Conservation (phyloP, 306 rosid genomes). For the Spatholobus suberectus region DNA sequence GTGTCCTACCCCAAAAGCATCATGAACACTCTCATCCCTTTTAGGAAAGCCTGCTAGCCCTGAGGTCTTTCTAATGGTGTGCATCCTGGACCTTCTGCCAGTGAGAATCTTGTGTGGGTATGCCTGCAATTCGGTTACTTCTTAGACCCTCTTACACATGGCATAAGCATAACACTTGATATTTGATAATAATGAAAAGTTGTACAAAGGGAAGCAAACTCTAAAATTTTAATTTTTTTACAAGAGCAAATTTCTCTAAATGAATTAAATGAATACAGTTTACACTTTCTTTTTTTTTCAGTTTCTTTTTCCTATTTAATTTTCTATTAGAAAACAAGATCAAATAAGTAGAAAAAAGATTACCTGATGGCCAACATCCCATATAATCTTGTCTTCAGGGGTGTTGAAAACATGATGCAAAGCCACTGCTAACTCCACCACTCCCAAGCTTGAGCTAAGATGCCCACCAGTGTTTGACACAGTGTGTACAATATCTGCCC, state of each 20-base stretch:
- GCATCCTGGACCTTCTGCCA: slow-evolving; percentile 90
- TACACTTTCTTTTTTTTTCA: neutral
- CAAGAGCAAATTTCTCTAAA: slow-evolving; percentile 12
- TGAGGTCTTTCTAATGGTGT: slow-evolving; percentile 84
- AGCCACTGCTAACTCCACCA: slow-evolving; percentile 84
- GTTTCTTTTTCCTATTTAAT: neutral
- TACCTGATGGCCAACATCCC: slow-evolving; percentile 99
- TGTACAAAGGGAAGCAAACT: neutral
- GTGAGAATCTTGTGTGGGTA: slow-evolving; percentile 96
- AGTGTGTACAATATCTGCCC: slow-evolving; percentile 74
- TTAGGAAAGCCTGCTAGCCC: slow-evolving; percentile 96
- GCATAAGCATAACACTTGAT: neutral
- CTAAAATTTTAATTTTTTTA: neutral
- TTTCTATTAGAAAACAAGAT: neutral
- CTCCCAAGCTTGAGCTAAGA: slow-evolving; percentile 96
- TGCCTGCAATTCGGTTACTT: slow-evolving; percentile 64
- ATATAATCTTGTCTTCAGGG: slow-evolving; percentile 85
- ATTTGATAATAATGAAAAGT: neutral
- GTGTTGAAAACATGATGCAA: slow-evolving; percentile 88
- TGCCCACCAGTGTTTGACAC: slow-evolving; percentile 87
- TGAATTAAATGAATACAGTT: neutral
- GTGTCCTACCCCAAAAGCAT: slow-evolving; percentile 93
- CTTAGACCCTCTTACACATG: slow-evolving; percentile 42
- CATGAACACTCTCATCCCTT: slow-evolving; percentile 87
- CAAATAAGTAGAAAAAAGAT: neutral